A percentile compares a stretch with the other conserved stretches of the same genome.
phyloP scores from a whole-genome alignment of 306 rosid genomes.

The Trichosanthes cucumerina region DNA sequence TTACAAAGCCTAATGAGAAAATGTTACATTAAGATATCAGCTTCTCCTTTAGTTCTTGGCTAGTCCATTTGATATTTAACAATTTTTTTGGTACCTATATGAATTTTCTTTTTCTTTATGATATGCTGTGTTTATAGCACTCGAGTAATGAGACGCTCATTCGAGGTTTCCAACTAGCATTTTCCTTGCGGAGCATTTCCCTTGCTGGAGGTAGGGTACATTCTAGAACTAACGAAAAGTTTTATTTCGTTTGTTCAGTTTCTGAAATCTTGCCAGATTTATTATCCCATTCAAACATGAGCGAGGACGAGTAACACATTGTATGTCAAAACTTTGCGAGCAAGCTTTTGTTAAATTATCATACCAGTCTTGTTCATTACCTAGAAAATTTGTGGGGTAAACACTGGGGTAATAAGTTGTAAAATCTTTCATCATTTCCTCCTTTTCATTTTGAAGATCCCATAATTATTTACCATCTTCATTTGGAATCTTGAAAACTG shows the following conservation, averaged over 20 bases:
- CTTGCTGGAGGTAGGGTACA: constrained; percentile 44
- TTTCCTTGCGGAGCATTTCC: constrained; percentile 65
- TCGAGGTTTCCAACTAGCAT: constrained; percentile 70
- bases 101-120: not conserved
- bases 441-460: not conserved
- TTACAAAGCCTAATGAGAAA: not conserved
- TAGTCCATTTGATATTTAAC: not conserved
- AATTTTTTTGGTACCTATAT: not conserved
- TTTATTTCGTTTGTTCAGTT: not conserved
- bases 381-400: not conserved
- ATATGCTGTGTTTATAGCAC: constrained; percentile 21
- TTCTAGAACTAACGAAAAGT: not conserved
- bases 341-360: not conserved
- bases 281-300: not conserved
- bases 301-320: not conserved
- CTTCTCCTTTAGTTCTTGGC: not conserved
- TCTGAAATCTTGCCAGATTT: not conserved
- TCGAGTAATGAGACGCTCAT: constrained; percentile 44
- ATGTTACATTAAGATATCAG: not conserved
- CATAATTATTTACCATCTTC: not conserved
- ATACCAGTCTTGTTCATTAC: not conserved
- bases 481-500: not conserved
- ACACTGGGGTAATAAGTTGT: not conserved
- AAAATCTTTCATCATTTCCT: not conserved
- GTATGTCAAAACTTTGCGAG: not conserved